Conservation (phyloP, 1,284 basidiomycete species). For the Ceratobasidium sp. region DNA sequence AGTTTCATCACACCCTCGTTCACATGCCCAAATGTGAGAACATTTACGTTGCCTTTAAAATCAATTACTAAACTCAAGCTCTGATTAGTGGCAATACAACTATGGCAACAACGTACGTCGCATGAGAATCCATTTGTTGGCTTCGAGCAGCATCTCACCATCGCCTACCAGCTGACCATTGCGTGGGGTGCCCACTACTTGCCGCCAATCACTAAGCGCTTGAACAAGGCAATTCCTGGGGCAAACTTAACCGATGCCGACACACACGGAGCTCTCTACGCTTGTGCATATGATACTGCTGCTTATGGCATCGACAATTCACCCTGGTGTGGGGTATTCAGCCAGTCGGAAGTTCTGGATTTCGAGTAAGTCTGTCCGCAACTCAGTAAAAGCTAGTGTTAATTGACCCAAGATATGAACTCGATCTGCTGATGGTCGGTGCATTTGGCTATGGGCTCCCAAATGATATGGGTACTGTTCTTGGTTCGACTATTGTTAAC, state of each 20-base stretch:
- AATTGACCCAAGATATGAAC: slow-evolving; percentile 49
- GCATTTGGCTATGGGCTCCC: slow-evolving; percentile 57
- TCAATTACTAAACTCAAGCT: background rate
- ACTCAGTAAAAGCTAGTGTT: background rate
- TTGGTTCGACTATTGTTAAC: slow-evolving; percentile 56
- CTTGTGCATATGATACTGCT: slow-evolving; percentile 80
- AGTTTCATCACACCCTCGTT: slow-evolving; percentile 55
- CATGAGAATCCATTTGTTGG: background rate
- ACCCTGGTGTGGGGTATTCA: slow-evolving; percentile 75
- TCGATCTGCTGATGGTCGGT: slow-evolving; percentile 58
- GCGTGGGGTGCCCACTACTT: slow-evolving; percentile 57
- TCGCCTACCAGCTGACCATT: slow-evolving; percentile 41
- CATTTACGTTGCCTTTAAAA: background rate
- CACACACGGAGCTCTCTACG: slow-evolving; percentile 66
- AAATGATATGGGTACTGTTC: slow-evolving; percentile 51
- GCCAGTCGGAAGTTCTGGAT: slow-evolving; percentile 50
- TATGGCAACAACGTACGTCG: slow-evolving; percentile 51
- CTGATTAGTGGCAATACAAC: slow-evolving; percentile 51
- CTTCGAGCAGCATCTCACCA: slow-evolving; percentile 45
- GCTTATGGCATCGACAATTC: slow-evolving; percentile 60
- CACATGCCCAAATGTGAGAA: slow-evolving; percentile 51
- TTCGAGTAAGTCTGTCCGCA: slow-evolving; percentile 51
- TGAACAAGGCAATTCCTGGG: slow-evolving; percentile 65
- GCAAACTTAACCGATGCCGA: slow-evolving; percentile 67
- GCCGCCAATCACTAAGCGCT: slow-evolving; percentile 62